Conservation (phyloP, 345 rosid genomes). For the Eucalyptus rudis region DNA sequence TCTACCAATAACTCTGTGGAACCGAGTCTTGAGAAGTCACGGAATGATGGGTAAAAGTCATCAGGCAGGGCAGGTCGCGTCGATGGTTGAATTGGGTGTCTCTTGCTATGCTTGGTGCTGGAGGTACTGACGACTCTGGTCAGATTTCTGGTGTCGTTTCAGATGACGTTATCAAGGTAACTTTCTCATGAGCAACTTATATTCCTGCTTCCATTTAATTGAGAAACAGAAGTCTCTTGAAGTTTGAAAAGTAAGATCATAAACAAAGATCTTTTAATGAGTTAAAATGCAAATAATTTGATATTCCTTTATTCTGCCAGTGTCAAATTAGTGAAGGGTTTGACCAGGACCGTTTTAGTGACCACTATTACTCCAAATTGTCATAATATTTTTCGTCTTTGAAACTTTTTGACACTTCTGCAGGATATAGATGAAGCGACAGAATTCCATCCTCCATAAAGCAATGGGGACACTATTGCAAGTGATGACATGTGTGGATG, state of each 20-base stretch:
- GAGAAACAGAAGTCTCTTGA: too few relatives aligned
- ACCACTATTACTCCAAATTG: background rate
- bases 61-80: constrained; percentile 43
- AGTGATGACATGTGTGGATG: constrained; percentile 36
- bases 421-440: constrained; percentile 94
- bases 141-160: constrained; percentile 87
- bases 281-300: background rate
- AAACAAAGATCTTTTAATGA: background rate
- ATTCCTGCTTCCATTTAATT: background rate
- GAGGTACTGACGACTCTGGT: constrained; percentile 84
- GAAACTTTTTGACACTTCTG: background rate
- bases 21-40: constrained; percentile 34
- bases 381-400: background rate
- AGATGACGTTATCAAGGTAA: constrained; percentile 90
- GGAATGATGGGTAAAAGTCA: constrained; percentile 30
- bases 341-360: background rate
- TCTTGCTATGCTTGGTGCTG: constrained; percentile 98
- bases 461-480: constrained; percentile 21
- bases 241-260: background rate
- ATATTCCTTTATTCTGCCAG: background rate
- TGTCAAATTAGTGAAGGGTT: background rate
- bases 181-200: too few relatives aligned
- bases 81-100: constrained; percentile 98
- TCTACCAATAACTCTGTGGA: constrained; percentile 14
- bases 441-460: constrained; percentile 45